Evolutionary conservation across 352 stramenopile genomes (phyloP).

Genomic region (Phytophthora chlamydospora): DNA sequence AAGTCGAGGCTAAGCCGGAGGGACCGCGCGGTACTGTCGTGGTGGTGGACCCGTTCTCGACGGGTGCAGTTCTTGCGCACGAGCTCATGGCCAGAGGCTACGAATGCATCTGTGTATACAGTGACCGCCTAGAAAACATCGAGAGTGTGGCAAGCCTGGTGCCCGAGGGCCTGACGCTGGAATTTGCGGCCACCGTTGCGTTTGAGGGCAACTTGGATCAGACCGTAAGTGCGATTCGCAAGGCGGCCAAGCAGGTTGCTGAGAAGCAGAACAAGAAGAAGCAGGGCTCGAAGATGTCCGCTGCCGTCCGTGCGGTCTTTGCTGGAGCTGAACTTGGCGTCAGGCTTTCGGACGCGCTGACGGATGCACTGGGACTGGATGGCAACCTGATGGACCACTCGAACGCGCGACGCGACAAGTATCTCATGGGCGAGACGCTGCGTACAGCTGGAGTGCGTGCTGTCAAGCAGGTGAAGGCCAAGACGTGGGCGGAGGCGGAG

Average conservation of each 20-base stretch:
- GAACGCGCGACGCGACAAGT: constrained; percentile 79
- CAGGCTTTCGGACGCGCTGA: constrained; percentile 90
- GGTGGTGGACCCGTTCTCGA: constrained; percentile 96
- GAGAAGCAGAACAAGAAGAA: constrained; percentile 39
- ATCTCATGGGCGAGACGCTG: constrained; percentile 90
- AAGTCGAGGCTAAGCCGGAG: constrained; percentile 15
- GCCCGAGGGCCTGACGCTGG: constrained; percentile 74
- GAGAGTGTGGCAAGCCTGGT: constrained; percentile 81
- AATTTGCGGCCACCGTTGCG: constrained; percentile 80
- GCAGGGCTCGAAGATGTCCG: constrained; percentile 31
- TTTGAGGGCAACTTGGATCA: constrained; percentile 59
- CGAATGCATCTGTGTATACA: constrained; percentile 90
- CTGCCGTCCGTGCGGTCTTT: constrained; percentile 82
- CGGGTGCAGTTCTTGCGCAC: constrained; percentile 94
- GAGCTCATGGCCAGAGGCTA: constrained; percentile 90
- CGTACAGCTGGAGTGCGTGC: constrained; percentile 82
- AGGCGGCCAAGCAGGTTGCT: constrained; percentile 56
- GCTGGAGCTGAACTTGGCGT: constrained; percentile 94
- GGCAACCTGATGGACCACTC: constrained; percentile 85
- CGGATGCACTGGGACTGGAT: constrained; percentile 81
- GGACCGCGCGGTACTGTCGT: constrained; percentile 78
- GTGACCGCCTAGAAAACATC: constrained; percentile 83
- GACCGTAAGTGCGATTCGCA: constrained; percentile 46
- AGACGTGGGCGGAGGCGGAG: constrained; percentile 74
- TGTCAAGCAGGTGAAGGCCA: constrained; percentile 90